Percentiles rank a stretch among this genome's conserved stretches.
Conservation (phyloP, 1,284 basidiomycete genomes). For the Ganoderma multipileum region DNA sequence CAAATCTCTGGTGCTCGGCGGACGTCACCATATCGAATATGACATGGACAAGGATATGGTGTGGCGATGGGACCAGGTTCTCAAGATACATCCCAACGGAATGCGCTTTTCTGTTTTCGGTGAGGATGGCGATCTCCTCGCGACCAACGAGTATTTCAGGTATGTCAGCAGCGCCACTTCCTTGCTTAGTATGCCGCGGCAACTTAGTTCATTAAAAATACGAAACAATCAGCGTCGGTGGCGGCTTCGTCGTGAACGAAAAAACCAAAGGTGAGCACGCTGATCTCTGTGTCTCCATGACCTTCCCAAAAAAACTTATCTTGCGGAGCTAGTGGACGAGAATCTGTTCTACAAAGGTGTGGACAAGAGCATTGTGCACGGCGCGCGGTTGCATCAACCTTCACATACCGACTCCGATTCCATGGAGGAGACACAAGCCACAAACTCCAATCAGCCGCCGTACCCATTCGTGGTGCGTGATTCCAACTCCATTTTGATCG, state of each 20-base stretch:
- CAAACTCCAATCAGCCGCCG: slow-evolving; percentile 63
- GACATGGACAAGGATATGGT: slow-evolving; percentile 92
- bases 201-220: neutral
- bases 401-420: slow-evolving; percentile 55
- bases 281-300: neutral
- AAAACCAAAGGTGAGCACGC: slow-evolving; percentile 73
- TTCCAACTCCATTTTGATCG: neutral
- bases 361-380: slow-evolving; percentile 82
- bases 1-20: slow-evolving; percentile 75
- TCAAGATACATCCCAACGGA: slow-evolving; percentile 87
- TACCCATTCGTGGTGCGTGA: slow-evolving; percentile 70
- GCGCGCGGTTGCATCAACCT: slow-evolving; percentile 75
- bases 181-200: neutral
- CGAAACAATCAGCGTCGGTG: slow-evolving; percentile 68
- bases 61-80: slow-evolving; percentile 87
- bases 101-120: slow-evolving; percentile 92
- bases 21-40: slow-evolving; percentile 77
- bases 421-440: slow-evolving; percentile 32
- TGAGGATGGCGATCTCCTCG: slow-evolving; percentile 83
- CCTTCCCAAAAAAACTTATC: slow-evolving; percentile 1
- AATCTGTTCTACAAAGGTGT: slow-evolving; percentile 97
- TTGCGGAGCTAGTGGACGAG: slow-evolving; percentile 72
- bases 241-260: slow-evolving; percentile 91
- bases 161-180: slow-evolving; percentile 29
- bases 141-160: slow-evolving; percentile 95